These are phyloP conservation scores for Prunus armeniaca DNA, from an alignment of 306 rosid genomes.

Conservation along the genomic window DNA sequence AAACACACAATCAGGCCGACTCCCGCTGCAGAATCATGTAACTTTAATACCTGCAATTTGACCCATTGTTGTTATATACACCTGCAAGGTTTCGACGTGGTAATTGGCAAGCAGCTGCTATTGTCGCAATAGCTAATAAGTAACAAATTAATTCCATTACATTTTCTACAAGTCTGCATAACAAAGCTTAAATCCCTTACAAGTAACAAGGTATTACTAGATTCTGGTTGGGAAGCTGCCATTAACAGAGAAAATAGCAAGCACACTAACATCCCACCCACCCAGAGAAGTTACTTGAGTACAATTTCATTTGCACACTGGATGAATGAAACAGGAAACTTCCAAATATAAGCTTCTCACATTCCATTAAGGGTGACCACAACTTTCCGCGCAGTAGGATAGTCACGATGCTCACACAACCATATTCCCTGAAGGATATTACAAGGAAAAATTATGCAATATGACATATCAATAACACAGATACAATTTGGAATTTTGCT, in stretches of 20 bases:
- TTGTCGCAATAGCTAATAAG: background rate
- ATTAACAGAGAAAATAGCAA: background rate
- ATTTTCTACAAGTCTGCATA: background rate
- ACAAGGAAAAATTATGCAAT: background rate
- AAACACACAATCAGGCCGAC: too few relatives aligned
- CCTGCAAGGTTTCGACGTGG: too few relatives aligned
- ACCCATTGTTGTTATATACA: too few relatives aligned
- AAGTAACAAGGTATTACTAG: background rate
- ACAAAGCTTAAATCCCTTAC: background rate
- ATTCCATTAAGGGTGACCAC: conserved; percentile 76
- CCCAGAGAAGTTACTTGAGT: background rate
- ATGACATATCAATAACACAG: conserved; percentile 1
- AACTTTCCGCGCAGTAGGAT: conserved; percentile 58
- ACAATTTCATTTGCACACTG: background rate
- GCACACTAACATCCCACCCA: background rate
- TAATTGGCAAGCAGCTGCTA: background rate
- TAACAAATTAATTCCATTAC: background rate
- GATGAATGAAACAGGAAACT: background rate
- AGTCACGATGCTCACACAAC: conserved; percentile 85
- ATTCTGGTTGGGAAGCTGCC: background rate
- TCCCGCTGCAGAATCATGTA: too few relatives aligned
- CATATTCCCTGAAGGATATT: conserved; percentile 75
- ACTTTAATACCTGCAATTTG: too few relatives aligned
- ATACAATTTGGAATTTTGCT: background rate
- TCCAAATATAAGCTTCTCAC: conserved; percentile 28